Conservation (phyloP, 805 yeast species). For the Wickerhamiella alocasiicola region DNA sequence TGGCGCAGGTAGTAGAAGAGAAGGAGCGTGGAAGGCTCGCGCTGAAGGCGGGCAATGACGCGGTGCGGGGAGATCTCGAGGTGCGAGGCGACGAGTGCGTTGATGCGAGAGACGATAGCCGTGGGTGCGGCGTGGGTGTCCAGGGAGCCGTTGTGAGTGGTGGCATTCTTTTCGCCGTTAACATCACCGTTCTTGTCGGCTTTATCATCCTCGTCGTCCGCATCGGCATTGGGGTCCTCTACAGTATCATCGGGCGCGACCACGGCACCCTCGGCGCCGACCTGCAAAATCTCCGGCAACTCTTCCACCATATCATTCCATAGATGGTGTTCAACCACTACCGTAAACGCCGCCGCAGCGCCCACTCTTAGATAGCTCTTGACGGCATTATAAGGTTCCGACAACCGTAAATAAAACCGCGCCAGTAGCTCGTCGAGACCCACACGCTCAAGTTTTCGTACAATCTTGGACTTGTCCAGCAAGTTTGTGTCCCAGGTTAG, state of each 20-base stretch:
- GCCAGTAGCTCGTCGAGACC: constrained; percentile 22
- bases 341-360: constrained; percentile 43
- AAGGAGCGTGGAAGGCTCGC: constrained; percentile 14
- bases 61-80: constrained; percentile 42
- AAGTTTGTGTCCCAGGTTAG: constrained; percentile 45
- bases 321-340: constrained; percentile 53
- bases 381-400: constrained; percentile 52
- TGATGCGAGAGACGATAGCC: too few species aligned
- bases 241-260: constrained; percentile 17
- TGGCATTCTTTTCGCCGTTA: too few species aligned
- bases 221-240: neutral
- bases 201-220: neutral
- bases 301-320: constrained; percentile 36
- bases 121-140: too few species aligned
- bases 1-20: constrained; percentile 54
- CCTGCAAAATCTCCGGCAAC: constrained; percentile 34
- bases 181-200: neutral
- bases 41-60: constrained; percentile 37
- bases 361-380: constrained; percentile 45
- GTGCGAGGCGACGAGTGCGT: neutral
- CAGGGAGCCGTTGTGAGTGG: too few species aligned
- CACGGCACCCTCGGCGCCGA: constrained; percentile 14
- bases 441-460: constrained; percentile 36
- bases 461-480: constrained; percentile 37
- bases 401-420: constrained; percentile 42